A percentile compares a stretch with the other conserved stretches of the same genome.
These are phyloP conservation scores for Agapanthus africanus DNA, from an alignment of 106 monocot species.

Conservation along the genomic window DNA sequence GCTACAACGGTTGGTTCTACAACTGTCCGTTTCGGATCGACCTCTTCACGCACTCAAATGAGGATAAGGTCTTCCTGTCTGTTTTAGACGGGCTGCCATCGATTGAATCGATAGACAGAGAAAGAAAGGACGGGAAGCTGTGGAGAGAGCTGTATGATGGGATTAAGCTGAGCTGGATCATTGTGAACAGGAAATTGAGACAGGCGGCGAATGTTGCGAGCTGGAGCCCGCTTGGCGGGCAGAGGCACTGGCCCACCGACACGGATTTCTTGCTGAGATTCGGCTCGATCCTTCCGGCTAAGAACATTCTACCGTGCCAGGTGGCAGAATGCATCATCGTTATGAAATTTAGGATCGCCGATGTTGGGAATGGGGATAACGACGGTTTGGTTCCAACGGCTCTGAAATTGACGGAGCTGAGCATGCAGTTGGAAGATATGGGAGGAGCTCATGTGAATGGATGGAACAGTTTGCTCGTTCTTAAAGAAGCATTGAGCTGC, in stretches of 20 bases:
- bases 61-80: conserved; percentile 17
- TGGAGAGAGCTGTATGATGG: conserved; percentile 40
- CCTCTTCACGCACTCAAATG: conserved; percentile 21
- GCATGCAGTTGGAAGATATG: conserved; percentile 54
- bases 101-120: conserved; percentile 32
- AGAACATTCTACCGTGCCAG: conserved; percentile 36
- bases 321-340: conserved; percentile 42
- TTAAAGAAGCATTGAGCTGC: conserved; percentile 35
- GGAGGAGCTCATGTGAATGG: conserved; percentile 43
- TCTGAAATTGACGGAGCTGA: conserved; percentile 35
- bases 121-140: conserved; percentile 41
- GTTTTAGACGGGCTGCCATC: conserved; percentile 27
- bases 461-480: conserved; percentile 38
- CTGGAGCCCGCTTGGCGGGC: conserved; percentile 43
- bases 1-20: conserved; percentile 39
- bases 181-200: conserved; percentile 35
- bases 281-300: conserved; percentile 46
- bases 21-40: conserved; percentile 42
- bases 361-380: conserved; percentile 14
- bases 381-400: too few relatives aligned
- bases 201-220: conserved; percentile 50
- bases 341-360: conserved; percentile 31
- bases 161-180: conserved; percentile 40
- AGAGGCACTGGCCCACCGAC: conserved; percentile 49
- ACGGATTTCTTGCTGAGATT: conserved; percentile 33